Conservation (phyloP, 1,284 basidiomycete genomes). For the Jaminaea rosea region DNA sequence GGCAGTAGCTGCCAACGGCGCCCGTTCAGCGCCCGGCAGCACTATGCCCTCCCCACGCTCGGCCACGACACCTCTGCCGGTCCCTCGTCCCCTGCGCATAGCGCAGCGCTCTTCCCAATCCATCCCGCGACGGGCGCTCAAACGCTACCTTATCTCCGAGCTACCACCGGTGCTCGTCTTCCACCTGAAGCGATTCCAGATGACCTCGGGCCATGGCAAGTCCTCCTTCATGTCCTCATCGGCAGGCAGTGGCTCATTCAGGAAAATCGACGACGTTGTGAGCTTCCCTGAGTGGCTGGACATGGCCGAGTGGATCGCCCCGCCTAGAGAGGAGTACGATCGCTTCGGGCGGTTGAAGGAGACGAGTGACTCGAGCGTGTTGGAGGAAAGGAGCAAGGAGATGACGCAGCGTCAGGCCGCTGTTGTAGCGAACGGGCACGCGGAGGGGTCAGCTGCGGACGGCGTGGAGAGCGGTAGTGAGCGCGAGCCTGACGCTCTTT, state of each 20-base stretch:
- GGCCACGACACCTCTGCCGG: too few species aligned
- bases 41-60: too few species aligned
- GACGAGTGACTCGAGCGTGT: conserved; percentile 34
- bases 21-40: too few species aligned
- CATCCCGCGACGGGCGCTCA: conserved; percentile 73
- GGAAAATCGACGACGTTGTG: conserved; percentile 75
- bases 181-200: conserved; percentile 87
- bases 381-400: too few species aligned
- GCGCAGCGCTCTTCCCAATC: conserved; percentile 45
- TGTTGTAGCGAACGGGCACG: too few species aligned
- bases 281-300: conserved; percentile 79
- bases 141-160: conserved; percentile 78
- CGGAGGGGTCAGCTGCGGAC: too few species aligned
- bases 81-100: too few species aligned
- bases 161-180: conserved; percentile 82
- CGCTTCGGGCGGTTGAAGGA: conserved; percentile 49
- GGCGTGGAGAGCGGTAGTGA: too few species aligned
- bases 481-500: too few species aligned
- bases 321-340: conserved; percentile 61
- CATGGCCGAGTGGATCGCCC: conserved; percentile 73
- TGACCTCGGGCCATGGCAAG: too few species aligned
- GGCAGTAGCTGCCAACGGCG: too few species aligned
- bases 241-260: conserved; percentile 52
- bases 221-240: conserved; percentile 52
- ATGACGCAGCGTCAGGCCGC: too few species aligned